Percentiles rank a stretch among this genome's conserved stretches.
Conservation (phyloP, 2,329 filamentous ascomycete genomes). For the Fusarium transvaalense region DNA sequence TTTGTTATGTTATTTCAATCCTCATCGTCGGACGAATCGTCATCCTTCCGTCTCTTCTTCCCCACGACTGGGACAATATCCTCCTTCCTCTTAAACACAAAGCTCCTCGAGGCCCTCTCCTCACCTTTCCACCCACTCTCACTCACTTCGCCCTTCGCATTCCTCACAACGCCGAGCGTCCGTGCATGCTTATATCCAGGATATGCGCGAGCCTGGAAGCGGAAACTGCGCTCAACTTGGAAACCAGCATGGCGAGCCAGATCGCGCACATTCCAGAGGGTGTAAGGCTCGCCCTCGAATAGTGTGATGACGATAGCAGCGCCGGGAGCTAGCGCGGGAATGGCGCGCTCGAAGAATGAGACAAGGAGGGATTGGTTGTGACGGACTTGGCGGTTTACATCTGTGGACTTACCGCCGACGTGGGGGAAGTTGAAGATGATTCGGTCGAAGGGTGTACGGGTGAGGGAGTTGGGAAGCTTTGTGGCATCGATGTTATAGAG, state of each 20-base stretch:
- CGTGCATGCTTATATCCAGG: constrained; percentile 80
- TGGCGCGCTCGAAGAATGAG: constrained; percentile 71
- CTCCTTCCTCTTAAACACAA: constrained; percentile 71
- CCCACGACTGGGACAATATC: constrained; percentile 54
- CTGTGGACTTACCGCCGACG: constrained; percentile 89
- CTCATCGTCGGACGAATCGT: constrained; percentile 53
- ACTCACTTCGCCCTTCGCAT: constrained; percentile 58
- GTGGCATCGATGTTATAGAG: constrained; percentile 76
- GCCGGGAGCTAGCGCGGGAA: constrained; percentile 56
- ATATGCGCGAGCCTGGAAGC: constrained; percentile 75
- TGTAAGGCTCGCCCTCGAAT: constrained; percentile 95
- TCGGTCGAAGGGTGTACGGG: constrained; percentile 71
- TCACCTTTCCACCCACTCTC: constrained; percentile 60
- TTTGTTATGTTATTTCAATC: constrained; percentile 23
- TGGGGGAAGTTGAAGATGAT: constrained; percentile 98
- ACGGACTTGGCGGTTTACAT: constrained; percentile 94
- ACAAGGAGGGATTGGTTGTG: constrained; percentile 87
- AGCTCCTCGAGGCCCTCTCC: constrained; percentile 66
- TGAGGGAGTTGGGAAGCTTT: constrained; percentile 65
- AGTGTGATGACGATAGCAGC: constrained; percentile 83
- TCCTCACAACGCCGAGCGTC: constrained; percentile 75
- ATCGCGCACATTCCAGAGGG: constrained; percentile 93
- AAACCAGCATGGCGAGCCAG: constrained; percentile 82
- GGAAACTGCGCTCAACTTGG: constrained; percentile 76
- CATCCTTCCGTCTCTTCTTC: constrained; percentile 50